These are phyloP conservation scores for Trifolium repens DNA, from an alignment of 306 rosid species.

Conservation along the genomic window DNA sequence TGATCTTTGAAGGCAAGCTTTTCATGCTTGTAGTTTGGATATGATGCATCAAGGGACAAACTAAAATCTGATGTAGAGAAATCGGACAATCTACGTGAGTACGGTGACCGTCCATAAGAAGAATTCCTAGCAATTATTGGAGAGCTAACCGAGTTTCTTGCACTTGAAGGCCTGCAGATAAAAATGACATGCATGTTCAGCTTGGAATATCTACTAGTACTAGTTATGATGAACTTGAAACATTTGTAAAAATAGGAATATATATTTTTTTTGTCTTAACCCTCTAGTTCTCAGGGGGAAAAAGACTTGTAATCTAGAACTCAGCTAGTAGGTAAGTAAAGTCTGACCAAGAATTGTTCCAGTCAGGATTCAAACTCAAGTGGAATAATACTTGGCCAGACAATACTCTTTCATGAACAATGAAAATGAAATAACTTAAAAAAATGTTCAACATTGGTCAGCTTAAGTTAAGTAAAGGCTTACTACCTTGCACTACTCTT, in stretches of 20 bases:
- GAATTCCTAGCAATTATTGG: slow-evolving; percentile 96
- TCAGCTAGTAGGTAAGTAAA: no score
- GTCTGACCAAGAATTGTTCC: neutral
- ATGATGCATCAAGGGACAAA: slow-evolving; percentile 78
- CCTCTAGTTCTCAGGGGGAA: no score
- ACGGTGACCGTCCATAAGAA: slow-evolving; percentile 96
- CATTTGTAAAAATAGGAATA: neutral
- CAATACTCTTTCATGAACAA: neutral
- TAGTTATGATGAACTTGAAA: slow-evolving; percentile 18
- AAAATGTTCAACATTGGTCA: slow-evolving; percentile 6
- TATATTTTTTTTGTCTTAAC: no score
- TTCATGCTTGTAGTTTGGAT: slow-evolving; percentile 82
- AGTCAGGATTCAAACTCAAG: neutral
- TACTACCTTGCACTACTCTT: slow-evolving; percentile 95
- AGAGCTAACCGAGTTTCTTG: slow-evolving; percentile 98
- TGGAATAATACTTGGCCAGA: neutral
- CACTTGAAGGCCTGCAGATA: slow-evolving; percentile 91
- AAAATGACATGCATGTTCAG: slow-evolving; percentile 33
- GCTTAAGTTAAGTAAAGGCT: neutral
- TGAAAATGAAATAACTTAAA: neutral
- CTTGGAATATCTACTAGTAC: neutral
- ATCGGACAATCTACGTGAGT: slow-evolving; percentile 96
- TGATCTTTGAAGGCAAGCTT: slow-evolving; percentile 93
- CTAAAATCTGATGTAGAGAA: slow-evolving; percentile 96
- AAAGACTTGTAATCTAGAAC: no score